Evolutionary conservation across 495 filamentous ascomycete species (phyloP).

Genomic region (Lepidopterella palustris): DNA sequence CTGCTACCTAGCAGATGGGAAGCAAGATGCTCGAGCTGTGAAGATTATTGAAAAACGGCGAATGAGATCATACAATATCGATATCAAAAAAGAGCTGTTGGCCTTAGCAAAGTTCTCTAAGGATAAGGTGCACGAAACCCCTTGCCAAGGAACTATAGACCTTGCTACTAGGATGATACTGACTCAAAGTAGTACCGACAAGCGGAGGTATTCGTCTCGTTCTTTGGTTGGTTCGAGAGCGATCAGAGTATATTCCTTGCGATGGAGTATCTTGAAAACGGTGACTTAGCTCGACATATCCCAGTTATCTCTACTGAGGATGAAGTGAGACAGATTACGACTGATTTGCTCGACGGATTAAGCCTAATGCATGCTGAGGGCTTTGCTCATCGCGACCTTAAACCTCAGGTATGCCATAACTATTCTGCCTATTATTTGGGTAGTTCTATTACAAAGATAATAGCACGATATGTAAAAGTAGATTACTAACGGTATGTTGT

Average conservation of each 20-base stretch:
- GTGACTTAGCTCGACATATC: constrained; percentile 1
- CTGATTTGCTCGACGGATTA: constrained; percentile 1
- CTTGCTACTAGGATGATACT: background rate
- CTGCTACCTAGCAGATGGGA: background rate
- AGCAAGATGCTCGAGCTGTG: constrained; percentile 16
- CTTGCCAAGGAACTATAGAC: background rate
- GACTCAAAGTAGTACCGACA: background rate
- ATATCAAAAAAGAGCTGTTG: constrained; percentile 28
- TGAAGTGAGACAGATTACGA: constrained; percentile 3
- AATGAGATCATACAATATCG: constrained; percentile 12
- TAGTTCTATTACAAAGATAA: background rate
- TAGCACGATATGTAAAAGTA: background rate
- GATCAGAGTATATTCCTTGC: constrained; percentile 1
- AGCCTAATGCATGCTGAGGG: background rate
- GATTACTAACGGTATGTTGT: background rate
- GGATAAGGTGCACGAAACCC: background rate
- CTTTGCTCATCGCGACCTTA: constrained; percentile 2
- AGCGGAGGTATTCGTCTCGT: constrained; percentile 1
- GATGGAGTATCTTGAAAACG: background rate
- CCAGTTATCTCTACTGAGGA: constrained; percentile 2
- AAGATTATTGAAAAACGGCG: constrained; percentile 13
- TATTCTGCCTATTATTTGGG: background rate
- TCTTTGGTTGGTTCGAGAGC: background rate
- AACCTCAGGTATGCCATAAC: background rate
- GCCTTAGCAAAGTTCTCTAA: constrained; percentile 26